Evolutionary conservation across 257 asterid genomes (phyloP).

Genomic region (Ehretia macrophylla): DNA sequence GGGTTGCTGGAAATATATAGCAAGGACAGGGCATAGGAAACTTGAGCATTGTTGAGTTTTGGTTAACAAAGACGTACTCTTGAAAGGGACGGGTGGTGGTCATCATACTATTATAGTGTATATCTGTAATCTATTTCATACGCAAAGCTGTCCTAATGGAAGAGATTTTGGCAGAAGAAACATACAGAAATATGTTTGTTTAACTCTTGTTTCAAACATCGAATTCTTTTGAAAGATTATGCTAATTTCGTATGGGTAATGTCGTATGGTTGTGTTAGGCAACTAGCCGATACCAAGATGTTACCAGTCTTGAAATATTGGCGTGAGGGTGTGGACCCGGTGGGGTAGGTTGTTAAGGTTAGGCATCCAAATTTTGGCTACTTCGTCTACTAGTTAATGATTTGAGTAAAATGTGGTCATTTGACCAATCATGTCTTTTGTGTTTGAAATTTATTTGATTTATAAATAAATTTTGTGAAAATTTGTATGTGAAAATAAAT

Average conservation of each 20-base stretch:
- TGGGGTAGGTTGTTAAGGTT: constrained; percentile 74
- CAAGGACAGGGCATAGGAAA: constrained; percentile 10
- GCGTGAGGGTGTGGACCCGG: too few species aligned
- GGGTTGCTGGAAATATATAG: constrained; percentile 32
- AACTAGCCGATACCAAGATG: constrained; percentile 57
- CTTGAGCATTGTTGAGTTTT: constrained; percentile 36
- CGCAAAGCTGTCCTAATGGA: constrained; percentile 16
- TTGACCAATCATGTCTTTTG: too few species aligned
- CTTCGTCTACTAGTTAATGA: not conserved
- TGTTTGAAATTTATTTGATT: too few species aligned
- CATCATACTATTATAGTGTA: too few species aligned
- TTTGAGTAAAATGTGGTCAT: too few species aligned
- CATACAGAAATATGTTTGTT: too few species aligned
- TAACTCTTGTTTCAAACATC: too few species aligned
- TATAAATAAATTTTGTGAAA: too few species aligned
- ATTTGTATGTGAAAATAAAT: too few species aligned
- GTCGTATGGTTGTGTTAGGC: constrained; percentile 59
- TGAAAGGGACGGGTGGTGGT: constrained; percentile 59
- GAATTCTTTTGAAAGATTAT: too few species aligned
- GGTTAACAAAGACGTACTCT: constrained; percentile 52
- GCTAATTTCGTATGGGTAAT: too few species aligned
- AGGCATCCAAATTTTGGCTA: constrained; percentile 67
- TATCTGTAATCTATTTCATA: too few species aligned
- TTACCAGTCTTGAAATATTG: constrained; percentile 20
- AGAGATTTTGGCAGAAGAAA: not conserved